A percentile compares a stretch with the other conserved stretches of the same genome.
phyloP scores from a whole-genome alignment of 2,329 filamentous ascomycete species.

The Aspergillus spinulosporus region DNA sequence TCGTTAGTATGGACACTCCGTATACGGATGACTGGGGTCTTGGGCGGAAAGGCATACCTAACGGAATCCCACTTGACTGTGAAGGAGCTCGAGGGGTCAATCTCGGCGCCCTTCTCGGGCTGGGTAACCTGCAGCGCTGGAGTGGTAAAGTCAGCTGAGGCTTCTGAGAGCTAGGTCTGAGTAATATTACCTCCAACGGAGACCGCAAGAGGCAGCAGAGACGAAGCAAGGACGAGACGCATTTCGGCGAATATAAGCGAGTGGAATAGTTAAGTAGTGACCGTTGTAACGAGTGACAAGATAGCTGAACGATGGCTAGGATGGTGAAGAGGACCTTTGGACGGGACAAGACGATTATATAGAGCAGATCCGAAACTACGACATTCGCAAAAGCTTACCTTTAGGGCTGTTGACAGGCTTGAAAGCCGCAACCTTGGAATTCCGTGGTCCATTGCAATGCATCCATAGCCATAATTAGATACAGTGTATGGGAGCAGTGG shows the following conservation, averaged over 20 bases:
- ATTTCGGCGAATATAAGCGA: constrained; percentile 5
- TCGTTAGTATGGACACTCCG: no score
- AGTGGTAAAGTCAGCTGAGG: neutral
- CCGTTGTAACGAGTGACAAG: neutral
- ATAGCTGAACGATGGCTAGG: neutral
- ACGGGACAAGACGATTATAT: constrained; percentile 1
- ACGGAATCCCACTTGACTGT: constrained; percentile 43
- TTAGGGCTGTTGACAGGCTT: neutral
- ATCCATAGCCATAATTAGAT: neutral
- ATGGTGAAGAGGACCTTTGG: neutral
- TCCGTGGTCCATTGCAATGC: neutral
- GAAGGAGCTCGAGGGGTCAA: constrained; percentile 38
- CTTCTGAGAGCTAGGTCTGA: neutral
- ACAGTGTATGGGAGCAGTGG: neutral
- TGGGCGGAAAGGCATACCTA: no score
- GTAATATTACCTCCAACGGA: neutral
- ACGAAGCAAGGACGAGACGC: neutral
- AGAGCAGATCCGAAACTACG: neutral
- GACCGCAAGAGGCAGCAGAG: constrained; percentile 6
- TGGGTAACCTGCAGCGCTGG: constrained; percentile 32
- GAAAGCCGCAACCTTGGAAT: neutral
- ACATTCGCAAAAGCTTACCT: neutral
- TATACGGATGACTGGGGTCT: neutral
- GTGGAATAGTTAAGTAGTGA: neutral
- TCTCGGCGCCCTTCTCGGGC: constrained; percentile 32